Evolutionary conservation across 352 stramenopile species (phyloP).

Genomic region (Globisporangium camurandrum): DNA sequence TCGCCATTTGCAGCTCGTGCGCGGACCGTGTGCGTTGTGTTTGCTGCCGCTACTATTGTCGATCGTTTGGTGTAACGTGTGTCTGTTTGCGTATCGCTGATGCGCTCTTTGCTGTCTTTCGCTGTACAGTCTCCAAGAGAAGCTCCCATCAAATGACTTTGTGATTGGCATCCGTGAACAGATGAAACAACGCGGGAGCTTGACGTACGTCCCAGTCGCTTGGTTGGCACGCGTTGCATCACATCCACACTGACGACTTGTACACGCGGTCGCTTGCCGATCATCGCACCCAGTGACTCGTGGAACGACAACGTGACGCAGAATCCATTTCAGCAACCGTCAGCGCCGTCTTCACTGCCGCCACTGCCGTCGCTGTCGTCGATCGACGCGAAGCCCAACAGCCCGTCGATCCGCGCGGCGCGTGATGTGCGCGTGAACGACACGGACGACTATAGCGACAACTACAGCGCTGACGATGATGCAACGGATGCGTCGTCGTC

Average conservation of each 20-base stretch:
- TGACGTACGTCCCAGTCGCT: conserved; percentile 29
- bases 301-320: conserved; percentile 21
- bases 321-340: conserved; percentile 7
- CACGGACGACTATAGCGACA: conserved; percentile 9
- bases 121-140: conserved; percentile 30
- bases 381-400: neutral
- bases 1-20: conserved; percentile 23
- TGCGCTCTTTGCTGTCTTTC: neutral
- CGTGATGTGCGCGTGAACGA: neutral
- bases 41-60: neutral
- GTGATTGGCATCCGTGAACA: conserved; percentile 47
- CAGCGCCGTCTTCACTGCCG: neutral
- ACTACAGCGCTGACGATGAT: conserved; percentile 8
- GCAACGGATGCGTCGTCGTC: neutral
- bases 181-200: conserved; percentile 28
- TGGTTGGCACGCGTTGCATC: neutral
- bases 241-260: neutral
- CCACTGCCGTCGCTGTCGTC: neutral
- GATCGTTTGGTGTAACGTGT: neutral
- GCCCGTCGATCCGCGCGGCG: neutral
- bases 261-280: neutral
- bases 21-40: conserved; percentile 14
- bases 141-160: conserved; percentile 40
- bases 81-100: neutral
- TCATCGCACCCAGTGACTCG: conserved; percentile 23